A percentile compares a stretch with the other conserved stretches of the same genome.
These are phyloP conservation scores for Salix udensis DNA, from an alignment of 345 rosid species.

Conservation along the genomic window DNA sequence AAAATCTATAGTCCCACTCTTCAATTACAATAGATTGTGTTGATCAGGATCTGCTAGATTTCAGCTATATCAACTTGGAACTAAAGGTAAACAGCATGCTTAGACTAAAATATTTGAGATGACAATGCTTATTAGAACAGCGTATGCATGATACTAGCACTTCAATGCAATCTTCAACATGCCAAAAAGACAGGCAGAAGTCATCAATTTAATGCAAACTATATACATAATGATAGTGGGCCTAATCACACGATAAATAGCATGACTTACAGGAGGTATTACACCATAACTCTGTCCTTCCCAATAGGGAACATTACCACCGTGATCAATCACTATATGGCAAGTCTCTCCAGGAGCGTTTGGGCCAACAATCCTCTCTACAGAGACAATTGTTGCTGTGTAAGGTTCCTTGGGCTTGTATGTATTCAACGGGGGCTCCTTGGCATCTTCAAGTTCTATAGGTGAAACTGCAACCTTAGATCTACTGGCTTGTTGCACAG, in stretches of 20 bases:
- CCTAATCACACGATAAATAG: not conserved
- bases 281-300: slow-evolving; percentile 99
- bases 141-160: not conserved
- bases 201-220: not conserved
- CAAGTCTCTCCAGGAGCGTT: slow-evolving; percentile 98
- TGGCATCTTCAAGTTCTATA: slow-evolving; percentile 60
- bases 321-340: slow-evolving; percentile 91
- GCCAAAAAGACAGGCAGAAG: not conserved
- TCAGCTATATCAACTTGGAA: not conserved
- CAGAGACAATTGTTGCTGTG: slow-evolving; percentile 85
- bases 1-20: not conserved
- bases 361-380: slow-evolving; percentile 88
- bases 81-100: not conserved
- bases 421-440: slow-evolving; percentile 68
- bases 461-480: slow-evolving; percentile 79
- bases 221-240: not conserved
- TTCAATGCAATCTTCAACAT: no score
- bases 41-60: not conserved
- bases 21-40: not conserved
- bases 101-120: not conserved
- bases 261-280: slow-evolving; percentile 86
- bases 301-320: slow-evolving; percentile 94
- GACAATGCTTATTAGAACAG: not conserved
- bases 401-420: slow-evolving; percentile 89
- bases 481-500: slow-evolving; percentile 74